A percentile compares a stretch with the other conserved stretches of the same genome.
These are phyloP conservation scores for Neocatenulostroma microsporum DNA, from an alignment of 2,329 filamentous ascomycete genomes.

Conservation along the genomic window DNA sequence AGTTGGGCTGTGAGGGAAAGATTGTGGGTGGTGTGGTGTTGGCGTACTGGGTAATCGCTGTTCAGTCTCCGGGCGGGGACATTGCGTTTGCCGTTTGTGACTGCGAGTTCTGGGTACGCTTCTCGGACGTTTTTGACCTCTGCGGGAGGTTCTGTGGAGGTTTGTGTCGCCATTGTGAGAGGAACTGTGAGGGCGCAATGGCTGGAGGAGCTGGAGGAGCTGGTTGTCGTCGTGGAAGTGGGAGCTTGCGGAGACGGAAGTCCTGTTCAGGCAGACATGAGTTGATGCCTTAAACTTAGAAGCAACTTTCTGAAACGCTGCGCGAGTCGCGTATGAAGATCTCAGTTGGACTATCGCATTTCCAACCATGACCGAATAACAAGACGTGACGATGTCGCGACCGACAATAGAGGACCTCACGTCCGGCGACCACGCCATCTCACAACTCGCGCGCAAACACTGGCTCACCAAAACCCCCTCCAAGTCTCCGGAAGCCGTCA, in stretches of 20 bases:
- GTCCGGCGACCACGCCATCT: conserved; percentile 57
- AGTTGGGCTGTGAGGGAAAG: conserved; percentile 4
- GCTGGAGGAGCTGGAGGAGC: conserved; percentile 3
- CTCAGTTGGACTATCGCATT: no score
- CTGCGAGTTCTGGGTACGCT: conserved; percentile 24
- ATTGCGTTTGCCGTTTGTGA: conserved; percentile 18
- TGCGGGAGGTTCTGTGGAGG: conserved; percentile 7
- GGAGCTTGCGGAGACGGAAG: not conserved
- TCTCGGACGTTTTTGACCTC: conserved; percentile 16
- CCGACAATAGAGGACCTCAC: conserved; percentile 62
- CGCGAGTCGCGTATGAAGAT: no score
- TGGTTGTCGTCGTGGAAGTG: not conserved
- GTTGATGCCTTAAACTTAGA: no score
- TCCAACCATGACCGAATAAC: conserved; percentile 5
- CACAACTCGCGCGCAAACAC: conserved; percentile 68
- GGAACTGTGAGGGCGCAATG: conserved; percentile 9
- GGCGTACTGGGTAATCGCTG: conserved; percentile 73
- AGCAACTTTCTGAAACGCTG: no score
- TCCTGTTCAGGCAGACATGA: no score
- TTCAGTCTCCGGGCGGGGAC: conserved; percentile 66
- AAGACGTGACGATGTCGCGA: conserved; percentile 34
- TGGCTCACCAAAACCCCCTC: conserved; percentile 64
- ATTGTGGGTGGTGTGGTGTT: conserved; percentile 2
- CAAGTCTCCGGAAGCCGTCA: conserved; percentile 69
- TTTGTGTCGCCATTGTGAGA: conserved; percentile 3